Conservation (phyloP, 164 flowering plant species). For the Akebia trifoliata region DNA sequence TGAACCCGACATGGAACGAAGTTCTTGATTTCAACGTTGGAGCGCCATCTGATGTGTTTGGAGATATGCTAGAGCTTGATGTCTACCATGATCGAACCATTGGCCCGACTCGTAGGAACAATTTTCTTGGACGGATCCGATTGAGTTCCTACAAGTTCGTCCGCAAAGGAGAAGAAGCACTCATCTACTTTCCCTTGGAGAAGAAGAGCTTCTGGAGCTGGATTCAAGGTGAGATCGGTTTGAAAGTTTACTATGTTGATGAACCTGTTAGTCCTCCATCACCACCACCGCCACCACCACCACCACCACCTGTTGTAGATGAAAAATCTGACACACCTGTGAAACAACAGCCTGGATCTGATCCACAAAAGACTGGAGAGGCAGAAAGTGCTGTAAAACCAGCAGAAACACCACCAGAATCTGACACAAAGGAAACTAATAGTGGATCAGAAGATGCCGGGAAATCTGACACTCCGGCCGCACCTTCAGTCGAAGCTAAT, state of each 20-base stretch:
- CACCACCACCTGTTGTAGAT: slow-evolving; percentile 13
- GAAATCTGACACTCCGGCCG: neutral
- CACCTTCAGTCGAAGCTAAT: neutral
- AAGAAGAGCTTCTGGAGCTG: slow-evolving; percentile 54
- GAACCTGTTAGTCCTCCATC: slow-evolving; percentile 34
- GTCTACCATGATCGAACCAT: slow-evolving; percentile 50
- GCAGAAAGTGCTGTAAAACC: no score
- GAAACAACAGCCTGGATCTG: neutral
- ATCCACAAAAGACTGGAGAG: neutral
- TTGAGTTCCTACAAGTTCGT: slow-evolving; percentile 63
- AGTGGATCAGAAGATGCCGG: neutral
- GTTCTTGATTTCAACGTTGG: slow-evolving; percentile 53
- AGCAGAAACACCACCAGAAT: slow-evolving; percentile 12
- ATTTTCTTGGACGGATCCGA: slow-evolving; percentile 64
- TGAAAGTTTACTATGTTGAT: slow-evolving; percentile 60
- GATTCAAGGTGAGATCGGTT: slow-evolving; percentile 79
- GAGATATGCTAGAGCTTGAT: slow-evolving; percentile 61
- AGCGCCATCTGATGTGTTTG: slow-evolving; percentile 37
- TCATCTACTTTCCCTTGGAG: slow-evolving; percentile 65
- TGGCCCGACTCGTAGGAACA: slow-evolving; percentile 61
- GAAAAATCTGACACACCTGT: slow-evolving; percentile 5
- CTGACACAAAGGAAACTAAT: neutral
- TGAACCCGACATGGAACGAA: slow-evolving; percentile 84
- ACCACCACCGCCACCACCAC: slow-evolving; percentile 22
- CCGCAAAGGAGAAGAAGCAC: slow-evolving; percentile 71